Base-by-base conservation (phyloP, 192 early-diverging fungal species). In the Entomortierella chlamydospora region DNA sequence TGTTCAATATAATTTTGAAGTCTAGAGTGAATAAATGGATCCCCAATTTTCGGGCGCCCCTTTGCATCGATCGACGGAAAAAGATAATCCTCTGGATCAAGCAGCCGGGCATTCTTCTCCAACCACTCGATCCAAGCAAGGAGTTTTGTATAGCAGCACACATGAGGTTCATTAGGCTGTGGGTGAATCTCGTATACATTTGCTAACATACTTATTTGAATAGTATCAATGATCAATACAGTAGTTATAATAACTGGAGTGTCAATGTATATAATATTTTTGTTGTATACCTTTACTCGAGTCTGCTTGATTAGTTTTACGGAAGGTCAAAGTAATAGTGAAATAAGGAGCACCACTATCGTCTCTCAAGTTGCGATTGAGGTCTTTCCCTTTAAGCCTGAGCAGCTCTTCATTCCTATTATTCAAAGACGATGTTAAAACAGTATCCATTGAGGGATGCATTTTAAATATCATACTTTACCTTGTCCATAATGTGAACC, bases 341-440 rank as follows among this genome's bases (percentile, higher is more conserved):
- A 60, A 52, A 34, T 53, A 69, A 2, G 57, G 67, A 0, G 15
- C 8, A 17, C 55, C 55, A 23, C 20, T 22, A 10, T 68, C 65
- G 20, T 37, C 33, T 13, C 22, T 34, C 6, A 57, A 34, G 26
- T 45, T 45, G 31, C 28, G 41, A 11, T 60, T 57, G 39, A 69
- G 2, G 25, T 60, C 49, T n/a, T 51, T 60, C 7, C 47, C 47
- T 53, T 51, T 15, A 15, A 69, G 57, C 25, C 33, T 18, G 8
- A 51, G 67, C 22, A 69, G 57, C 25, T 69, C 67, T 20, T 69
- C 67, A 41, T 60, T 69, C 22, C 67, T 37, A 37, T 37, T 4
- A 37, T 37, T 37, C 10, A 37, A 37, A n/a, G n/a, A n/a, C n/a
- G n/a, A n/a, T n/a, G n/a, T n/a, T n/a, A n/a, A n/a, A n/a, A n/a